Evolutionary conservation across 306 rosid species (phyloP).

Genomic region (Sindora glabra): DNA sequence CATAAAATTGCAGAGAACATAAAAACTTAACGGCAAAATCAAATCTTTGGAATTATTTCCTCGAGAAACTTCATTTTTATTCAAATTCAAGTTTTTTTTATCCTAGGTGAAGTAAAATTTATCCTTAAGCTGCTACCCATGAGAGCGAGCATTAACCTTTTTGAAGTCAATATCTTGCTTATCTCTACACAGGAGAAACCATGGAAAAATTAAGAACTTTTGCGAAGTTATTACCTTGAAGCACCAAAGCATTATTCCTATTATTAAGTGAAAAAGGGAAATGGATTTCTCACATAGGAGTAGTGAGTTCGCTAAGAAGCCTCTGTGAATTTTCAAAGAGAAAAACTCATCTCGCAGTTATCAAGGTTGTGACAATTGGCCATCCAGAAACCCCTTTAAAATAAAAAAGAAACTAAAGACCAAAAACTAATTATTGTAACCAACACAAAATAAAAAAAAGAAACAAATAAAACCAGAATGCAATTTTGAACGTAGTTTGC

Average conservation of each 20-base stretch:
- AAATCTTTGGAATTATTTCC: neutral
- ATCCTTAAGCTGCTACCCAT: slow-evolving; percentile 98
- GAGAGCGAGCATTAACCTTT: slow-evolving; percentile 87
- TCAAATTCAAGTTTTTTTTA: neutral
- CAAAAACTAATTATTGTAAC: too few species aligned
- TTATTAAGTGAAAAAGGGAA: neutral
- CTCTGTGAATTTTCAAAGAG: slow-evolving; percentile 94
- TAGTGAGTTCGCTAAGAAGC: slow-evolving; percentile 83
- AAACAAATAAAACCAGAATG: too few species aligned
- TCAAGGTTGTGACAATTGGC: slow-evolving; percentile 82
- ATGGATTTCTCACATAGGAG: slow-evolving; percentile 56
- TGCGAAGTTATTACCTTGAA: slow-evolving; percentile 7
- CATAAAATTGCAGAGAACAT: neutral
- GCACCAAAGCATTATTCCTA: neutral
- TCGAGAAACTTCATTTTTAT: neutral
- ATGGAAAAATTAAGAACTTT: slow-evolving; percentile 9
- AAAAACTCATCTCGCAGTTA: slow-evolving; percentile 94
- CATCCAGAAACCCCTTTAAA: slow-evolving; percentile 66
- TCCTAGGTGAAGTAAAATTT: neutral
- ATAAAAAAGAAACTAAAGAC: neutral
- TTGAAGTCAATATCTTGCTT: slow-evolving; percentile 70
- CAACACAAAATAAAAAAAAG: too few species aligned
- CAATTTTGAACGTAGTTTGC: too few species aligned
- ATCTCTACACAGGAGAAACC: slow-evolving; percentile 38
- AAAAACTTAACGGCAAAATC: neutral